Base-by-base conservation (phyloP, 177 flowering plant species). In the Vitis hybrid region DNA sequence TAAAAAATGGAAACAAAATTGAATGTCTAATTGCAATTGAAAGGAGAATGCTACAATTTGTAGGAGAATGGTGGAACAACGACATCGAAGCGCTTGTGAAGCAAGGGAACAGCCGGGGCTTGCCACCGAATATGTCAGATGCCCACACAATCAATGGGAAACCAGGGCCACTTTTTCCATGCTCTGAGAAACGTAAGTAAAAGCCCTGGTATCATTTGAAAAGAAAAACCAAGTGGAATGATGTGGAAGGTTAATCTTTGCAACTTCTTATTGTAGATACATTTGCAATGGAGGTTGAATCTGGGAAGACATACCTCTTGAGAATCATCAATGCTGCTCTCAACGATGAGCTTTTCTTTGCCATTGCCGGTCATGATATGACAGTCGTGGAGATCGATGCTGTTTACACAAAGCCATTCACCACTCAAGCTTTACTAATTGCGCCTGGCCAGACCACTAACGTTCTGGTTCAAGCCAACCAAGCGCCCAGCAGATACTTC, bases 401-500 rank as follows among this genome's bases (percentile, higher is more conserved):
- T 2, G 87, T 85, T 48, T 89, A 89, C 65, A 75, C 82, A 48
- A 90, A 85, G 46, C 91, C 91, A n/a, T 90, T 86, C 78, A 73
- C 81, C 19, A 85, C 91, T 3, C 32, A 77, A 21, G 70, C 86
- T 0, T 60, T 88, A 2, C 78, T 85, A 14, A 82, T 90, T 1
- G 88, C 87, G 2, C 91, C 94, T 0, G 94, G 94, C 48, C 94
- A 90, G 78, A 90, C 94, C 60, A 87, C 91, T n/a, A 87, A 83
- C 56, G 90, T 89, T 18, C 77, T 89, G 0, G 85, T 89, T 57
- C 73, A 67, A 65, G 89, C 91, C 58, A 65, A 79, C 70, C 85
- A 77, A 73, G 57, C 17, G 0, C 84, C 88, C 0, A 63, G 77
- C 35, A 73, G 89, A 56, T 89, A 87, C 69, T 87, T 83, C 86